phyloP scores from a whole-genome alignment of 1,284 basidiomycete genomes.

The Pseudozyma thailandica region DNA sequence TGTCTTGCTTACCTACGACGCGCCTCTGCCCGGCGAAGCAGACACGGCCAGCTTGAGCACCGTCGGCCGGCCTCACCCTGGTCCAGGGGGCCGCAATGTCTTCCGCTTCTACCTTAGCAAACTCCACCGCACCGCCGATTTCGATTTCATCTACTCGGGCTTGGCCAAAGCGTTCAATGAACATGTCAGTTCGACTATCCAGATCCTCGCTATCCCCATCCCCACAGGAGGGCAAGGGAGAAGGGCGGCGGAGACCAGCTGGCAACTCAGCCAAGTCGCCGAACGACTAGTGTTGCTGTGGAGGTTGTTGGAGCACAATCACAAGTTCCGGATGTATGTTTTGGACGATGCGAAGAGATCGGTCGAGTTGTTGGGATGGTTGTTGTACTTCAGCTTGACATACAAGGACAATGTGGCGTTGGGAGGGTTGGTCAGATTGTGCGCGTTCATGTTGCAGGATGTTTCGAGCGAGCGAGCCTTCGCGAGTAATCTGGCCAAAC shows the following conservation, averaged over 20 bases:
- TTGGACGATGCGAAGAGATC: slow-evolving; percentile 47
- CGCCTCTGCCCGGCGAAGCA: slow-evolving; percentile 22
- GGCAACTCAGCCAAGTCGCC: slow-evolving; percentile 53
- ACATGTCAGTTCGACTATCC: slow-evolving; percentile 38
- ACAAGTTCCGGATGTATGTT: slow-evolving; percentile 55
- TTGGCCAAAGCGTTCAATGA: slow-evolving; percentile 37
- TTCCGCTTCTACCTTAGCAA: slow-evolving; percentile 64
- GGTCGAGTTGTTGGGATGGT: slow-evolving; percentile 34
- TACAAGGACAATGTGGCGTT: slow-evolving; percentile 73
- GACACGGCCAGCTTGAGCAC: slow-evolving; percentile 40
- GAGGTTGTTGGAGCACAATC: slow-evolving; percentile 54
- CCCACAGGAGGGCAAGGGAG: slow-evolving; percentile 20
- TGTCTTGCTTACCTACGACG: slow-evolving; percentile 57
- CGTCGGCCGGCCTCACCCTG: slow-evolving; percentile 21
- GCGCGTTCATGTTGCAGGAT: slow-evolving; percentile 91
- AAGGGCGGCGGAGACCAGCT: slow-evolving; percentile 28
- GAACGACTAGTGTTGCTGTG: slow-evolving; percentile 59
- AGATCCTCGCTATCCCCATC: slow-evolving; percentile 43
- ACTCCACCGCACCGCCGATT: slow-evolving; percentile 62
- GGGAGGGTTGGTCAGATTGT: slow-evolving; percentile 86
- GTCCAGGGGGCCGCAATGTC: slow-evolving; percentile 45
- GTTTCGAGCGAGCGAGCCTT: slow-evolving; percentile 85
- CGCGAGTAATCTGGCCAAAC: slow-evolving; percentile 69
- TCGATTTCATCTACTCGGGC: slow-evolving; percentile 53
- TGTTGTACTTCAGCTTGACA: slow-evolving; percentile 52